Conservation (phyloP, 2,329 filamentous ascomycete species). For the Penicillium verrucosum region DNA sequence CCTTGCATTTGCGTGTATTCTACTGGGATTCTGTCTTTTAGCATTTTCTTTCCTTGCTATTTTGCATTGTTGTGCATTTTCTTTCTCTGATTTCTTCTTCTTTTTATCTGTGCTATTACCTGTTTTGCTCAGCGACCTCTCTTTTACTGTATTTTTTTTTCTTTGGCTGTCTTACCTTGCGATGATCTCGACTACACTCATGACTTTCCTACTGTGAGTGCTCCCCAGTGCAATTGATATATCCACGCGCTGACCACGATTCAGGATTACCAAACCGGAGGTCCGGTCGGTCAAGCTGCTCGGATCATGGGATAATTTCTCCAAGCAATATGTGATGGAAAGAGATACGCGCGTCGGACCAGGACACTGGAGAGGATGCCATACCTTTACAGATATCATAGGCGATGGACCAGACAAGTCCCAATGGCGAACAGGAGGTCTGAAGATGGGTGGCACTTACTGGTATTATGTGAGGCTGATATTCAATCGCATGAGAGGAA, state of each 20-base stretch:
- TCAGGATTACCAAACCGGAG: constrained; percentile 35
- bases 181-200: constrained; percentile 37
- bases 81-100: background rate
- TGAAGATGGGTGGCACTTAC: constrained; percentile 90
- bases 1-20: constrained; percentile 5
- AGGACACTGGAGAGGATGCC: constrained; percentile 81
- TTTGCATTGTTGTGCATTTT: constrained; percentile 4
- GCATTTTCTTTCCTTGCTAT: constrained; percentile 7
- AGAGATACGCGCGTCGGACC: constrained; percentile 70
- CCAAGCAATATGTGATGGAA: constrained; percentile 73
- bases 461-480: constrained; percentile 76
- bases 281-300: constrained; percentile 68
- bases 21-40: constrained; percentile 4
- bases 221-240: background rate
- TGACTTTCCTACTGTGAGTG: constrained; percentile 38
- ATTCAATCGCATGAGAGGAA: constrained; percentile 1
- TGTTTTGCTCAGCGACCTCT: constrained; percentile 1
- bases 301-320: constrained; percentile 96
- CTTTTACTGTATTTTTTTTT: constrained; percentile 4
- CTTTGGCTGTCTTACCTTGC: constrained; percentile 7
- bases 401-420: constrained; percentile 66
- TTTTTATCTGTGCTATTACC: background rate
- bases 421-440: constrained; percentile 66
- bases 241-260: constrained; percentile 20
- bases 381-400: constrained; percentile 80